Base-by-base conservation (phyloP, 331 rosid genomes). In the Saraca asoca region DNA sequence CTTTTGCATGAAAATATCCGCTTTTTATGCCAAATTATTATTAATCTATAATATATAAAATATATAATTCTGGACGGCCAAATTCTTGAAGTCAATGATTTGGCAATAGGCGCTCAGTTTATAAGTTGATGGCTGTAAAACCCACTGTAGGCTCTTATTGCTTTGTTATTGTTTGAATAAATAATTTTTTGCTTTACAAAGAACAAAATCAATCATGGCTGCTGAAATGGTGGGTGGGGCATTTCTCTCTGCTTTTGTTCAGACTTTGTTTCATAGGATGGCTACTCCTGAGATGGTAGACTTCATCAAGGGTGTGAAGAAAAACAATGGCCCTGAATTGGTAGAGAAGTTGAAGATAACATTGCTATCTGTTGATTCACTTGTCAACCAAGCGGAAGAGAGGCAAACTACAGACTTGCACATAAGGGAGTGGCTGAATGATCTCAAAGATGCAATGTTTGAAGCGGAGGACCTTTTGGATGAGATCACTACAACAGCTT, bases 391-490 rank as follows among this genome's bases (percentile, higher is more conserved):
- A 6, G 79, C 77, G 6, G 70, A 74, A 17, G 83, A 62, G 24
- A 58, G 49, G 14, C 70, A 68, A 12, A 15, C 65, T 7, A 39
- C 45, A 2, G 5, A 52, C 5, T 4, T 33, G 2, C 16, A 0
- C 2, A 55, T 69, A 3, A 41, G 17, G 38, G 38, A 0, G 0
- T 79, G 79, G 79, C 46, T 73, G 7, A 68, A 6, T 29, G 48
- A 74, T 58, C 74, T 79, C 2, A 64, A 58, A 33, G 83, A 71
- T 0, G 52, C 33, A 16, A 7, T 41, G 38, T 75, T 38, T 33
- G 64, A 68, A 6, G 79, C 54, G 0, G 75, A 77, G 2, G 80
- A 77, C 48, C 48, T 81, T 42, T n/a, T 66, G 6, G 71, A 73
- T 3, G 34, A 52, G 41, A 78, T 82, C 24, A 50, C 56, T 19